Evolutionary conservation across 495 filamentous ascomycete genomes (phyloP), one percentile per base, ranked within the genome.

Genomic region (Trypethelium eluteriae): DNA sequence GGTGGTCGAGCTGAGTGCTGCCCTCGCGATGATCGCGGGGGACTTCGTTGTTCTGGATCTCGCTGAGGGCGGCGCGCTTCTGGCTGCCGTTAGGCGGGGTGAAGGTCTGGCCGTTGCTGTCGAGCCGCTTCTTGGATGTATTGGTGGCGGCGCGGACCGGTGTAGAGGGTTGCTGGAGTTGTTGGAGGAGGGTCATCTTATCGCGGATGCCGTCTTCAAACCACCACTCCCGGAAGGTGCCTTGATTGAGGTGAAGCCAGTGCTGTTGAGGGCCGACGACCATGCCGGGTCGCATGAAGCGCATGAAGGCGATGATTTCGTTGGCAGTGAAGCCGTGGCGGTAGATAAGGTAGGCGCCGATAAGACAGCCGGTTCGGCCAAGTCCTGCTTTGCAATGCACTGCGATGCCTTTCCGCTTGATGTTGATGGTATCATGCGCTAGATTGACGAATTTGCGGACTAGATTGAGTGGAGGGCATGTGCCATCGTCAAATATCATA

Each of bases 401-500:
- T 0, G 95, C 94, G 64, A 99, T 96, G 32, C 88, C 87, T 79
- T 89, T 89, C 72, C 90, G 88, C 76, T 89, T 89, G 44, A 90
- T 81, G 2, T 85, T 93, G 71, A 99, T 99, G 76, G 89, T 96
- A 64, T 95, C 88, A 74, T 98, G 94, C 0, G 95, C 92, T 69
- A 98, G 83, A 72, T 89, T 92, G 72, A 99, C 95, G 74, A 98
- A 99, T 69, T 90, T 90, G 39, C 88, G 84, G 10, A 99, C 94
- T 32, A 93, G 85, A 12, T 84, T 83, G 18, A 99, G 77, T 2
- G 91, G 85, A 16, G 94, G 94, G 77, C 95, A 98, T 6, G 94
- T 99, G 35, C 94, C 94, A 72, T 99, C 94, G 70, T 97, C 94
- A 71, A 99, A 99, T 69, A 98, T 96, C 95, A 99, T 98, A 74